Evolutionary conservation across 2,329 filamentous ascomycete species (phyloP).

Genomic region (Paraconiothyrium brasiliense): DNA sequence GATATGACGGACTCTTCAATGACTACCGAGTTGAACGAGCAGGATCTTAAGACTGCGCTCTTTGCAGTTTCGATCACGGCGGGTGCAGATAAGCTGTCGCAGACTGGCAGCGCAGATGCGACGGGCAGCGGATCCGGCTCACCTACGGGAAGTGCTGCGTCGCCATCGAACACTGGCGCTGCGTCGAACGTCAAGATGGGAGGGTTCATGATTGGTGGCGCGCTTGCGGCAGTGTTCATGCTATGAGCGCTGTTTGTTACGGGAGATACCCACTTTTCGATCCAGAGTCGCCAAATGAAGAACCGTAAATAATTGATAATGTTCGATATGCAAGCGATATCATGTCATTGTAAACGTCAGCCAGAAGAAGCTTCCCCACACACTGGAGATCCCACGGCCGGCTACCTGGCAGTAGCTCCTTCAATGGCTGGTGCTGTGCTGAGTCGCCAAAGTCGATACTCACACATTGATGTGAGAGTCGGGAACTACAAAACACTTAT

Average conservation of each 20-base stretch:
- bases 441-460: not conserved
- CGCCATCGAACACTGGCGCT: not conserved
- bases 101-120: not conserved
- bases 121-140: not conserved
- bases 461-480: not conserved
- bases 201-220: not conserved
- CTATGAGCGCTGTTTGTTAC: not conserved
- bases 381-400: not conserved
- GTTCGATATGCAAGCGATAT: not conserved
- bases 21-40: not conserved
- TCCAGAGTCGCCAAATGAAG: not conserved
- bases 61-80: slow-evolving; percentile 2
- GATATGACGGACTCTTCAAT: not conserved
- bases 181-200: slow-evolving; percentile 6
- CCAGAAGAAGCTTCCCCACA: not conserved
- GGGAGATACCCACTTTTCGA: not conserved
- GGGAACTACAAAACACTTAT: not conserved
- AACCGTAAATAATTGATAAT: not conserved
- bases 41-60: not conserved
- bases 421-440: not conserved
- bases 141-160: not conserved
- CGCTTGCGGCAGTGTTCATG: slow-evolving; percentile 8
- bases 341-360: not conserved
- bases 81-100: slow-evolving; percentile 9
- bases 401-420: not conserved